Percentiles rank a stretch among this genome's conserved stretches.
Evolutionary conservation across 2,329 filamentous ascomycete species (phyloP).

Genomic region (Pseudocercospora macadamiae): DNA sequence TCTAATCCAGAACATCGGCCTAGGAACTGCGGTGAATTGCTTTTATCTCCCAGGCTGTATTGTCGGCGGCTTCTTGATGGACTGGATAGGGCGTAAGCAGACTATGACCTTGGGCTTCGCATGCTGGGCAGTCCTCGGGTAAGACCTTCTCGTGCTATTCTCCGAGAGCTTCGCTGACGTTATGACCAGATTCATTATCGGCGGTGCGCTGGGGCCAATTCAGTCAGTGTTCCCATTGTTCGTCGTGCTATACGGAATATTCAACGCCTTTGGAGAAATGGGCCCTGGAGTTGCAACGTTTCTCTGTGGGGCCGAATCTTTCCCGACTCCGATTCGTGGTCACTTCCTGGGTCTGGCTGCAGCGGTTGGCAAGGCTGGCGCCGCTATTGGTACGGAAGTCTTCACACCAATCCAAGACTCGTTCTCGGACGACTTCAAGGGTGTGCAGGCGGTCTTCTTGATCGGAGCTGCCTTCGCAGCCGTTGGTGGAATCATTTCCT

Average conservation of each 20-base stretch:
- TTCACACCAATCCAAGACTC: conserved; percentile 54
- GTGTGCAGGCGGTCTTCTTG: conserved; percentile 55
- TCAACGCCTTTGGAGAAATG: conserved; percentile 75
- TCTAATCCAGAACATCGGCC: conserved; percentile 79
- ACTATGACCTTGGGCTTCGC: conserved; percentile 71
- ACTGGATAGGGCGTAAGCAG: conserved; percentile 75
- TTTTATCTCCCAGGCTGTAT: conserved; percentile 86
- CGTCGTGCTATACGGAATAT: conserved; percentile 76
- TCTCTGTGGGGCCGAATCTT: conserved; percentile 82
- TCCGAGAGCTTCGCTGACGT: no score
- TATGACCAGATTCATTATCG: conserved; percentile 87
- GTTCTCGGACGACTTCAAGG: conserved; percentile 40
- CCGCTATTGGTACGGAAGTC: conserved; percentile 83
- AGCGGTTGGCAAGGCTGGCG: conserved; percentile 70
- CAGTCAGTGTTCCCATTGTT: conserved; percentile 64
- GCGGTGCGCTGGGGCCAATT: conserved; percentile 71
- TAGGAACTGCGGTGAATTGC: conserved; percentile 83
- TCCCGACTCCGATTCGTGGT: conserved; percentile 78
- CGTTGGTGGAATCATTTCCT: conserved; percentile 49
- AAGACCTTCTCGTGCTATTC: no score
- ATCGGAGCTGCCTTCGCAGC: conserved; percentile 56
- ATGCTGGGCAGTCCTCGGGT: conserved; percentile 58
- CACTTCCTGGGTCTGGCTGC: conserved; percentile 72
- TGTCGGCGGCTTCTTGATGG: conserved; percentile 73
- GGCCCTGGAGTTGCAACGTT: conserved; percentile 80